Percentiles rank a stretch among this genome's conserved stretches.
Conservation (phyloP, 495 filamentous ascomycete genomes). For the Evernia prunastri region DNA sequence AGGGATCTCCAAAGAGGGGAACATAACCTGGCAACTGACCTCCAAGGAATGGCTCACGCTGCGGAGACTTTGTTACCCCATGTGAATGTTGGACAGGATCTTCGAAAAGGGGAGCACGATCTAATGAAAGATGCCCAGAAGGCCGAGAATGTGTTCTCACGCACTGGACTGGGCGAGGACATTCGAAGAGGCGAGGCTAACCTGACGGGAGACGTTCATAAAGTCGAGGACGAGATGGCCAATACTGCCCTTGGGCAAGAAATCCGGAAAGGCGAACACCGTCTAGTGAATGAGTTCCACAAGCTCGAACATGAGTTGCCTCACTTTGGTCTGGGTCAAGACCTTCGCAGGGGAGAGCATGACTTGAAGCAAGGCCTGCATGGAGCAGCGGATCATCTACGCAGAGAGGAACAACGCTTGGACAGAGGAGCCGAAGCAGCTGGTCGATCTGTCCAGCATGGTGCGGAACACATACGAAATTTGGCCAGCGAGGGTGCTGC, state of each 20-base stretch:
- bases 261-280: not conserved
- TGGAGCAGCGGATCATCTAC: not conserved
- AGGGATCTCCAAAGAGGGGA: conserved; percentile 3
- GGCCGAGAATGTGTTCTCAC: not conserved
- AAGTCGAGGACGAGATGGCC: conserved; percentile 1
- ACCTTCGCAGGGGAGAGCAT: not conserved
- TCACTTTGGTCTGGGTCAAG: not conserved
- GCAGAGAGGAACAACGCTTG: conserved; percentile 4
- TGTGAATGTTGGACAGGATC: not conserved
- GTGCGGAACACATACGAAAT: not conserved
- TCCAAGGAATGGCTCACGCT: conserved; percentile 5
- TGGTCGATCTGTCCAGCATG: conserved; percentile 1
- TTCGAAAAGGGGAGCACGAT: conserved; percentile 6
- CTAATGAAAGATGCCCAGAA: conserved; percentile 1
- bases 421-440: conserved; percentile 3
- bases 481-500: not conserved
- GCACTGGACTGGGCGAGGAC: not conserved
- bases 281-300: not conserved
- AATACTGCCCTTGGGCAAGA: not conserved
- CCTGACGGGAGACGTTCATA: not conserved
- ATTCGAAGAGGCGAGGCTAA: not conserved
- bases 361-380: not conserved
- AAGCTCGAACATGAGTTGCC: conserved; percentile 5
- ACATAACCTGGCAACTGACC: not conserved
- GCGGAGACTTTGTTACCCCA: not conserved